phyloP scores from a whole-genome alignment of 2,329 filamentous ascomycete genomes.

The Colletotrichum tanaceti region DNA sequence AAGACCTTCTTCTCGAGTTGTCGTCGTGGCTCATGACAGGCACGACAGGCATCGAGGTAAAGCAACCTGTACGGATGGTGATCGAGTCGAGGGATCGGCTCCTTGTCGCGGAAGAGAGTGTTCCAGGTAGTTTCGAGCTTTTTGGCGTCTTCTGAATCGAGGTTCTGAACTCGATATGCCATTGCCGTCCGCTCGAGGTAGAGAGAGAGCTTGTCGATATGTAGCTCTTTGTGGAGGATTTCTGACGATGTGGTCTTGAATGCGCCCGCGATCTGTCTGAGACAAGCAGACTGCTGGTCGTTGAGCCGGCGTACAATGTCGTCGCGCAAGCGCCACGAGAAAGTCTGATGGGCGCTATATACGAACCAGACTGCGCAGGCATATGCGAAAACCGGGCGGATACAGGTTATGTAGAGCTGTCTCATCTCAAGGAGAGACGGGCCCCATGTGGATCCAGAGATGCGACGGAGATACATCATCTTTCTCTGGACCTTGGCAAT shows the following conservation, averaged over 20 bases:
- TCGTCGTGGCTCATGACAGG: too few relatives aligned
- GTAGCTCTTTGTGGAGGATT: not conserved
- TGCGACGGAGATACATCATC: not conserved
- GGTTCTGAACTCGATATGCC: not conserved
- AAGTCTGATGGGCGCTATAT: too few relatives aligned
- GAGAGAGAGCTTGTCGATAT: not conserved
- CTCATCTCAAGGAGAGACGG: not conserved
- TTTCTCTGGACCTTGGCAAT: not conserved
- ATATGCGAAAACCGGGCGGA: not conserved
- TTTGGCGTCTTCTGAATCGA: not conserved
- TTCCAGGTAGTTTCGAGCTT: too few relatives aligned
- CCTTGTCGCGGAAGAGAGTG: too few relatives aligned
- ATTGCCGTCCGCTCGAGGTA: not conserved
- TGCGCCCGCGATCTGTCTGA: not conserved
- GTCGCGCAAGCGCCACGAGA: not conserved
- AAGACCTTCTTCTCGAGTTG: too few relatives aligned
- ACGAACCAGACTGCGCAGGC: not conserved
- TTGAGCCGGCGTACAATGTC: not conserved
- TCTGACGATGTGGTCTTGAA: not conserved
- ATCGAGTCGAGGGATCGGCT: too few relatives aligned
- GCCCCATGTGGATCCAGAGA: not conserved
- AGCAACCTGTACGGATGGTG: too few relatives aligned
- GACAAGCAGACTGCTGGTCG: not conserved
- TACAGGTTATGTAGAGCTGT: not conserved
- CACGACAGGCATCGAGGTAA: too few relatives aligned